phyloP scores from a whole-genome alignment of 1,139 yeast genomes.

The Suhomyces yuchorum region DNA sequence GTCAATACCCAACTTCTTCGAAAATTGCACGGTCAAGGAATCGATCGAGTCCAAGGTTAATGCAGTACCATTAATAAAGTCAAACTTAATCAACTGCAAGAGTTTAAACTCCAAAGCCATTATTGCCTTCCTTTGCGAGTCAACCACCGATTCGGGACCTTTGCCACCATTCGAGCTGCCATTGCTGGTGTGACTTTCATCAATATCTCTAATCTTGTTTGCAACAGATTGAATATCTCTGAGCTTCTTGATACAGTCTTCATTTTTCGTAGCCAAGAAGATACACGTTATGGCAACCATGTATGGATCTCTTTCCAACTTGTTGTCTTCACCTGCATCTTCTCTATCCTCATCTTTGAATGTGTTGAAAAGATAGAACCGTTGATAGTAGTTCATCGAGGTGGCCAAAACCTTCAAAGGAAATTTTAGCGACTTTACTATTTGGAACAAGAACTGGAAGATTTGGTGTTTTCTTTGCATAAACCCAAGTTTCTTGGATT shows the following conservation, averaged over 20 bases:
- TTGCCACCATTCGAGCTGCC: neutral
- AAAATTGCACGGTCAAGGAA: slow-evolving; percentile 66
- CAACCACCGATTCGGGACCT: slow-evolving; percentile 28
- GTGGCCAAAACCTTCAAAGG: slow-evolving; percentile 69
- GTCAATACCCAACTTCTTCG: slow-evolving; percentile 54
- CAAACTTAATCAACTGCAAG: slow-evolving; percentile 73
- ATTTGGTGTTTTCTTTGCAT: slow-evolving; percentile 56
- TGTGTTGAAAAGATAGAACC: slow-evolving; percentile 65
- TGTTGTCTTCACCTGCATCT: slow-evolving; percentile 14
- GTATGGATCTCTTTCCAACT: slow-evolving; percentile 38
- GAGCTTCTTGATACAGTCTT: slow-evolving; percentile 83
- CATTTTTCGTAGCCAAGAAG: slow-evolving; percentile 80
- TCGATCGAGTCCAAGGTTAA: slow-evolving; percentile 55
- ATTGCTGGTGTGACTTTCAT: slow-evolving; percentile 13
- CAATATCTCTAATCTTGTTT: slow-evolving; percentile 42
- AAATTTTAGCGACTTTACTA: slow-evolving; percentile 56
- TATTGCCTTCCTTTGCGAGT: slow-evolving; percentile 53
- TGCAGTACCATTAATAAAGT: slow-evolving; percentile 58
- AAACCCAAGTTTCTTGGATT: slow-evolving; percentile 47
- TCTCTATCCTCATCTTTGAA: slow-evolving; percentile 41
- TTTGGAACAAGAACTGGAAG: slow-evolving; percentile 54
- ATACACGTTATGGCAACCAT: slow-evolving; percentile 73
- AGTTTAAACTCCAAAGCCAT: slow-evolving; percentile 68
- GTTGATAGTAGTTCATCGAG: slow-evolving; percentile 70
- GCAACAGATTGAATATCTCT: slow-evolving; percentile 56